Base-by-base conservation (phyloP, 2,329 filamentous ascomycete genomes). In the Diplodia intermedia region DNA sequence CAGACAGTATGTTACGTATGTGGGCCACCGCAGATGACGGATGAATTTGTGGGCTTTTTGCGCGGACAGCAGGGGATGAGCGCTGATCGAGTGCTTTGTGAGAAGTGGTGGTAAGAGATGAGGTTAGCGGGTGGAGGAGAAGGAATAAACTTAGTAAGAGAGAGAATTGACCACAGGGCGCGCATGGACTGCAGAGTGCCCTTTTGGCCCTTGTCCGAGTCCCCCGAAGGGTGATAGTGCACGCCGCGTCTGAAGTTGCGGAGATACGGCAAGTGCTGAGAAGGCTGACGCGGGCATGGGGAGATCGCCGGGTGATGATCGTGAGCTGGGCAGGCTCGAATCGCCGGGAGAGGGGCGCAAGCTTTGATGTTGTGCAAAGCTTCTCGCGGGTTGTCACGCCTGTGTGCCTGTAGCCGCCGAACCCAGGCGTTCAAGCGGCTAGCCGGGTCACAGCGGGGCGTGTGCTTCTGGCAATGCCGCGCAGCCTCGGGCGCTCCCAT, bases 51-150 rank as follows among this genome's bases (percentile, higher is more conserved):
- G 4, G 75, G 76, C 6, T 79, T 78, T 61, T 67, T 84, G 67
- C 72, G 73, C 53, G 72, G 71, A 36, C 78, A 81, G 70, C 71
- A 77, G 5, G 76, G 80, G 9, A 79, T 84, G 71, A 70, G 71
- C 26, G 69, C 73, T 20, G 77, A 79, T 47, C 74, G 76, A 33
- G 82, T 84, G 9, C 70, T 84, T 6, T 84, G 81, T 70, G 83
- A 85, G 74, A 84, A 84, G 73, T 85, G 83, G 83, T 85, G 83
- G 83, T 85, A 73, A 71, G 20, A 38, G 29, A 26, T 7, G 26
- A 52, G 9, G 9, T 23, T 11, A 52, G 3, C 8, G n/a, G 49
- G 14, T 7, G 29, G 50, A 11, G 33, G 4, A 6, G 33, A 8
- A 36, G 8, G 33, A 8, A 11, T 11, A 36, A 11, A 2, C 33